These are phyloP conservation scores for Scutellaria minor DNA, from an alignment of 257 asterid genomes.

Conservation along the genomic window DNA sequence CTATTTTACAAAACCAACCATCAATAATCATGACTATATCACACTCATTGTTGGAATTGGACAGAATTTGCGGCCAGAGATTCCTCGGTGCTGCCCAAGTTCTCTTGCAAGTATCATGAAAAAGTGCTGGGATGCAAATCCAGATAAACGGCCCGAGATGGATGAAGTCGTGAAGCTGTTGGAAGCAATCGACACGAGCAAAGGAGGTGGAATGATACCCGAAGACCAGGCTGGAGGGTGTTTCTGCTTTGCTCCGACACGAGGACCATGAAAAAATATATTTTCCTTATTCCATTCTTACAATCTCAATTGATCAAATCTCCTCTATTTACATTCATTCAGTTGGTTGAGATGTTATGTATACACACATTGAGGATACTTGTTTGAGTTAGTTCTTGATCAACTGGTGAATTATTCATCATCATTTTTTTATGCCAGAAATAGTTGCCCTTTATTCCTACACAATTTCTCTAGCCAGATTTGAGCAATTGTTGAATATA, in stretches of 20 bases:
- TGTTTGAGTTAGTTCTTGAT: constrained; percentile 21
- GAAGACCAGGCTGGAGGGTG: constrained; percentile 74
- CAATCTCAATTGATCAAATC: not conserved
- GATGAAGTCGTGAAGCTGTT: constrained; percentile 79
- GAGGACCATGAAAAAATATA: constrained; percentile 63
- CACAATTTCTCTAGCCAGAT: constrained; percentile 14
- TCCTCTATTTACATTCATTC: not conserved
- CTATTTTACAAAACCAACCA: not conserved
- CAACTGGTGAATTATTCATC: not conserved
- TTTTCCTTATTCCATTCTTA: not conserved
- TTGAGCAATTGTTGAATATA: not conserved
- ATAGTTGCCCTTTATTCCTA: constrained; percentile 26
- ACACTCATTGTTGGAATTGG: not conserved
- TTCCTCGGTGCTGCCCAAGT: constrained; percentile 87
- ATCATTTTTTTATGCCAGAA: not conserved
- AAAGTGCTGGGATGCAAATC: constrained; percentile 81
- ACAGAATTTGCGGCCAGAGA: constrained; percentile 78
- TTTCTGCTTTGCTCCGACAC: constrained; percentile 75
- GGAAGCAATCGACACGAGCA: constrained; percentile 86
- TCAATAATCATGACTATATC: not conserved
- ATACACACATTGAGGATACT: not conserved
- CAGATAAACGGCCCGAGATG: constrained; percentile 87
- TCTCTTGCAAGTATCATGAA: constrained; percentile 67
- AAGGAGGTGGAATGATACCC: constrained; percentile 94
- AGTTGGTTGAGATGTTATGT: constrained; percentile 32